Evolutionary conservation across 2,329 filamentous ascomycete species (phyloP), one percentile per base, ranked within the genome.

Genomic region (Ustulina deusta): DNA sequence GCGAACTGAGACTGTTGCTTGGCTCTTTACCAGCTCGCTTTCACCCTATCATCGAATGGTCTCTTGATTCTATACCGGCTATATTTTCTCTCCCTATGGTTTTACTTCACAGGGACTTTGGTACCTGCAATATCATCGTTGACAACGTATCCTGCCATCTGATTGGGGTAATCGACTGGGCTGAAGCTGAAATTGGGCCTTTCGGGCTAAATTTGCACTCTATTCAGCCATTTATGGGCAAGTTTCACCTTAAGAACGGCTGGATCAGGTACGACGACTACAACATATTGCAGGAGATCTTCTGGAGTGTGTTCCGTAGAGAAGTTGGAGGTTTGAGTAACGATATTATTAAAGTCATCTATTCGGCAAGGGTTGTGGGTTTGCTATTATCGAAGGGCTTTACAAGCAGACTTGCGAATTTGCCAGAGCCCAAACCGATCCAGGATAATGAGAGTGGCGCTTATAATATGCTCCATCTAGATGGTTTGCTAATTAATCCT

Each of bases 161-260:
- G 6, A 73, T 73, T 40, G 80, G 81, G 1, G 79, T 83, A 6
- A 74, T 83, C 62, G 80, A 83, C 73, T 83, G 79, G 80, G 78
- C 80, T 0, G 79, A 83, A 69, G 78, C 80, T 4, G 74, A 78
- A 57, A 75, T 82, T 34, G 62, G 75, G 15, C 79, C 81, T 10
- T 83, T 83, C 67, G 80, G 81, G 2, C 32, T 77, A 0, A 82
- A 82, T 60, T 72, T 83, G 2, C 71, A 81, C 62, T 78, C 76
- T n/a, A 66, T 81, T 2, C 70, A 81, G 60, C 40, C 46, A 46
- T 64, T 83, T 27, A 78, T 73, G 34, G 73, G 78, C 29, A 76
- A 78, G 64, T 56, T 82, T 15, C 76, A 82, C 62, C 66, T 82
- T 6, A 70, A 69, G 20, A 69, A 77, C 36, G 79, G 80, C 42